Evolutionary conservation across 2,329 filamentous ascomycete species (phyloP).

Genomic region (Diaporthe batatas): DNA sequence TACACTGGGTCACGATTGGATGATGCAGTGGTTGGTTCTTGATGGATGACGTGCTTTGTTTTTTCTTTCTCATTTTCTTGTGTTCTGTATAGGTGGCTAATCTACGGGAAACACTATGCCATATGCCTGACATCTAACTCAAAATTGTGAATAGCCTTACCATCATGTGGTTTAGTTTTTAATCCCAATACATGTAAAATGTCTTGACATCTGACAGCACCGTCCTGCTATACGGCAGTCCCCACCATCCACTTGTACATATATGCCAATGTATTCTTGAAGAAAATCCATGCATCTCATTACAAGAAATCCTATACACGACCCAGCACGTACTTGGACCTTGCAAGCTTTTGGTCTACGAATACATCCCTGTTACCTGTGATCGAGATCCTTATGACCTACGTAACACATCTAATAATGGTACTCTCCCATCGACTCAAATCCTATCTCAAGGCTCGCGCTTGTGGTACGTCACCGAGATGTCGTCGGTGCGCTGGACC

Average conservation of each 20-base stretch:
- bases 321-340: slow-evolving; percentile 7
- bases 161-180: background rate
- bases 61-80: background rate
- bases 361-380: slow-evolving; percentile 6
- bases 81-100: slow-evolving; percentile 8
- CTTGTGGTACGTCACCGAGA: slow-evolving; percentile 10
- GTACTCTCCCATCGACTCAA: slow-evolving; percentile 7
- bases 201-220: slow-evolving; percentile 10
- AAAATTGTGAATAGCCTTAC: slow-evolving; percentile 7
- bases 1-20: slow-evolving; percentile 10
- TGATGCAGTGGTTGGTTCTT: slow-evolving; percentile 8
- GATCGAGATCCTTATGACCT: slow-evolving; percentile 8
- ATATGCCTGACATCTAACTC: slow-evolving; percentile 8
- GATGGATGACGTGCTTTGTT: background rate
- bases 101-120: slow-evolving; percentile 10
- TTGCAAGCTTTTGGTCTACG: slow-evolving; percentile 6
- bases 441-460: slow-evolving; percentile 5
- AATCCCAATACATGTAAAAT: too few species aligned
- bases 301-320: slow-evolving; percentile 6
- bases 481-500: slow-evolving; percentile 9
- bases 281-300: slow-evolving; percentile 9
- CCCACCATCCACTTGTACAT: slow-evolving; percentile 10
- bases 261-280: slow-evolving; percentile 11
- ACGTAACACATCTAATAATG: slow-evolving; percentile 11
- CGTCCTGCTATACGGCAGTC: slow-evolving; percentile 10